Base-by-base conservation (phyloP, 2,329 filamentous ascomycete species). In the Colletotrichum noveboracense region DNA sequence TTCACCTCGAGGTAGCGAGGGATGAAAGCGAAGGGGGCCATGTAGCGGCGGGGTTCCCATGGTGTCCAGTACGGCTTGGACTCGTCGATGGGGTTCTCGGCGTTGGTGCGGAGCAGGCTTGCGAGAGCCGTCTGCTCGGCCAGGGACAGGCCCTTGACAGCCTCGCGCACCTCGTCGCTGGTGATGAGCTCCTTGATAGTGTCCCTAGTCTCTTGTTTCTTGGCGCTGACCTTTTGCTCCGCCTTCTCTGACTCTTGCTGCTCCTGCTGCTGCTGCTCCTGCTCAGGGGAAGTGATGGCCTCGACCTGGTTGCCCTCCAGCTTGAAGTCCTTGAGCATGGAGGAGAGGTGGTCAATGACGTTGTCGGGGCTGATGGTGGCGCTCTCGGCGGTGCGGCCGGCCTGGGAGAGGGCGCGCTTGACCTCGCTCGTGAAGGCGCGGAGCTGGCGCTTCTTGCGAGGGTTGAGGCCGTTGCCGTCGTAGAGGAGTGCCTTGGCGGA, bases 1-100 rank as follows among this genome's bases (percentile, higher is more conserved):
- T 98, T 98, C 80, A 99, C 97, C 87, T 99, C 97, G 76, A 99
- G 91, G 85, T 98, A 99, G 70, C 94, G 89, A 13, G 97, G 97
- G 79, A 99, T 96, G 85, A 98, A 98, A 28, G 96, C 96, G 85
- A 99, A 99, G 1, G 96, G 93, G 67, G 91, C 90, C 94, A 99
- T 97, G 85, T 91, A 98, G 68, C 94, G 90, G 71, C 96, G 91
- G 14, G 97, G 97, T 78, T 90, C 87, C 97, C 97, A 99, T 14
- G 97, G 97, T 3, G 96, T 98, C 6, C 91, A 91, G 83, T 99
- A 99, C 5, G 97, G 95, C 86, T 98, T 98, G 73, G 84, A 86
- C 62, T 85, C 85, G 84, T 98, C 95, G 75, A 93, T 86, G 1
- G 95, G 94, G 86, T 98, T 98, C 82, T 95, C 91, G 72, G 89